These are phyloP conservation scores for Eutypa lata DNA, from an alignment of 2,329 filamentous ascomycete genomes.

Conservation along the genomic window DNA sequence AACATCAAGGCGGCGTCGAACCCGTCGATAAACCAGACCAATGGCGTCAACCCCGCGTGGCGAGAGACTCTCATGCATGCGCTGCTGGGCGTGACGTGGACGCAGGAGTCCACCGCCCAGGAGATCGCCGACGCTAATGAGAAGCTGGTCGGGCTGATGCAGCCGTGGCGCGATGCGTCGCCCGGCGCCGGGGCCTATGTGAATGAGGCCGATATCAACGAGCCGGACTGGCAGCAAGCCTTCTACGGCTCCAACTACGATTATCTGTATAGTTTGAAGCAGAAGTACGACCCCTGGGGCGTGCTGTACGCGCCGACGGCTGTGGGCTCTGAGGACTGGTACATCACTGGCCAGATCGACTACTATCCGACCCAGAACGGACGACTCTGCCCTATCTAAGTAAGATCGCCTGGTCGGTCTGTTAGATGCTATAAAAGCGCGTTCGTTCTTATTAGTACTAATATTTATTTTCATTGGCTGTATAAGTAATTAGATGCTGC, in stretches of 20 bases:
- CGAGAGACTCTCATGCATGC: conserved; percentile 11
- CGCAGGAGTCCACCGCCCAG: conserved; percentile 4
- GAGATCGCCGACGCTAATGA: conserved; percentile 12
- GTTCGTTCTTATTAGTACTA: no score
- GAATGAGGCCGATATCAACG: conserved; percentile 49
- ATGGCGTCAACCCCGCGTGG: conserved; percentile 19
- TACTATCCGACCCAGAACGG: not conserved
- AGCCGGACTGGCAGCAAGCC: conserved; percentile 39
- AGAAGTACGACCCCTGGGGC: conserved; percentile 41
- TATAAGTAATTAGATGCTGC: no score
- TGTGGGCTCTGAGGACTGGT: conserved; percentile 51
- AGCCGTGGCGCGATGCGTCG: conserved; percentile 15
- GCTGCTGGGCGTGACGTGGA: conserved; percentile 14
- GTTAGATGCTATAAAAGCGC: no score
- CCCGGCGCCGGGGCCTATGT: conserved; percentile 42
- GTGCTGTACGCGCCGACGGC: conserved; percentile 44
- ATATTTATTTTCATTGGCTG: no score
- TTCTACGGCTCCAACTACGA: conserved; percentile 48
- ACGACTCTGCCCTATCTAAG: not conserved
- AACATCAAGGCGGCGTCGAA: conserved; percentile 16
- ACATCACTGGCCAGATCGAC: conserved; percentile 1
- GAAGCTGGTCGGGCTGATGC: conserved; percentile 14
- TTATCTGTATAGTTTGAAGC: conserved; percentile 41
- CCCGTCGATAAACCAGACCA: conserved; percentile 16
- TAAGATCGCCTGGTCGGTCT: conserved; percentile 16